Evolutionary conservation across 78 protist species (phyloP).

Genomic region (Dictyostelium firmibasis): DNA sequence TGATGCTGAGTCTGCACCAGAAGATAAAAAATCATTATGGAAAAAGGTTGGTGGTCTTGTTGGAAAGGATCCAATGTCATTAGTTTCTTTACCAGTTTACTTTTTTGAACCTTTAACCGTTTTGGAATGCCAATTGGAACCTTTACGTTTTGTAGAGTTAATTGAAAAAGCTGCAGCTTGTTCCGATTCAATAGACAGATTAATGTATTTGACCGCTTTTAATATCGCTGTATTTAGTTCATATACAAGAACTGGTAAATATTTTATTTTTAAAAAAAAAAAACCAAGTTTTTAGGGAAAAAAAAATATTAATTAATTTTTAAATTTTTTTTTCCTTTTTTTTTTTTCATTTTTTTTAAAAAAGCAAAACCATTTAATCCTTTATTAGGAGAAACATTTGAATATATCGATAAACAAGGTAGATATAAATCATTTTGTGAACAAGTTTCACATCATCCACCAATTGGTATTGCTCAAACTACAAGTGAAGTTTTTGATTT

Average conservation of each 20-base stretch:
- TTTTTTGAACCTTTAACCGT: conserved; percentile 79
- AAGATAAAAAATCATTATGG: conserved; percentile 63
- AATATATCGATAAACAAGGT: conserved; percentile 56
- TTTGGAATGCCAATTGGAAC: conserved; percentile 69
- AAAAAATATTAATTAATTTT: neutral
- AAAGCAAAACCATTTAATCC: conserved; percentile 80
- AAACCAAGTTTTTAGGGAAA: no score
- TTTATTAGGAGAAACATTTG: conserved; percentile 77
- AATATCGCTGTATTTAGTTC: conserved; percentile 59
- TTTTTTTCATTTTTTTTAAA: neutral
- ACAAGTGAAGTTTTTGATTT: conserved; percentile 17
- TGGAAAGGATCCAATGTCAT: conserved; percentile 73
- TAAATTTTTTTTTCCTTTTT: neutral
- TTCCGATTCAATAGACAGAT: conserved; percentile 58
- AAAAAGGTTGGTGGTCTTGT: conserved; percentile 43
- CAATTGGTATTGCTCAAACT: conserved; percentile 69
- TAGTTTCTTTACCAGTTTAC: conserved; percentile 77
- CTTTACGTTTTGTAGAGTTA: conserved; percentile 46
- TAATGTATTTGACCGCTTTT: conserved; percentile 73
- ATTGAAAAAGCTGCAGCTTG: conserved; percentile 50
- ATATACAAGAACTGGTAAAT: conserved; percentile 51
- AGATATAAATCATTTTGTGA: conserved; percentile 64
- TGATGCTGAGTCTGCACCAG: conserved; percentile 35
- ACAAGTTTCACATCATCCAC: conserved; percentile 88
- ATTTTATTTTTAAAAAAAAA: neutral